Percentiles rank a stretch among this genome's conserved stretches.
These are phyloP conservation scores for Telopea speciosissima DNA, from an alignment of 177 flowering plant genomes.

Conservation along the genomic window DNA sequence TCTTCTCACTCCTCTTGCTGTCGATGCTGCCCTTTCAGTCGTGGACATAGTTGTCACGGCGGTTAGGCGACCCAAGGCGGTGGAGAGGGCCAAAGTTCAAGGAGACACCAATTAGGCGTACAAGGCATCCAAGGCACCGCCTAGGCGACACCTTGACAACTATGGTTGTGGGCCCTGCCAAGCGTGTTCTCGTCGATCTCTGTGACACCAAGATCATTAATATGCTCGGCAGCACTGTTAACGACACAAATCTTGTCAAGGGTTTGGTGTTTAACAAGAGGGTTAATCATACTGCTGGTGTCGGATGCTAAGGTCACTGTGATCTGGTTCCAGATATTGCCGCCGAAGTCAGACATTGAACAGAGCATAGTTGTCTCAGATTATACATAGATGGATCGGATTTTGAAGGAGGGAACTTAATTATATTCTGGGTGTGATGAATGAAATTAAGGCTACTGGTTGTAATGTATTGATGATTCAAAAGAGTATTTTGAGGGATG, in stretches of 20 bases:
- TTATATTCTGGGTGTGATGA: slow-evolving; percentile 83
- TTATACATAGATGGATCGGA: slow-evolving; percentile 94
- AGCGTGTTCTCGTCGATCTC: slow-evolving; percentile 73
- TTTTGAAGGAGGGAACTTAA: slow-evolving; percentile 92
- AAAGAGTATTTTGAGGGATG: slow-evolving; percentile 95
- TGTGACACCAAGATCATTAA: slow-evolving; percentile 85
- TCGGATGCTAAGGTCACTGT: slow-evolving; percentile 84
- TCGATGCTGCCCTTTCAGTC: slow-evolving; percentile 73
- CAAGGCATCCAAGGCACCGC: too few relatives aligned
- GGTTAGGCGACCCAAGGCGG: too few relatives aligned
- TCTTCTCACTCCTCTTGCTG: slow-evolving; percentile 86
- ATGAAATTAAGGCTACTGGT: slow-evolving; percentile 85
- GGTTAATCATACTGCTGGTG: slow-evolving; percentile 86
- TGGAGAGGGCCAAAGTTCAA: too few relatives aligned
- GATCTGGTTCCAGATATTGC: slow-evolving; percentile 94
- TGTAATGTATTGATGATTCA: slow-evolving; percentile 92
- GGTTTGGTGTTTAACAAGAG: slow-evolving; percentile 91
- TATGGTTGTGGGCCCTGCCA: too few relatives aligned
- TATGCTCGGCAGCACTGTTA: slow-evolving; percentile 88
- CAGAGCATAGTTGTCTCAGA: slow-evolving; percentile 92
- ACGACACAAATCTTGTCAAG: slow-evolving; percentile 74
- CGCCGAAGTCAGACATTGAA: slow-evolving; percentile 94
- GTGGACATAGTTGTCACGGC: too few relatives aligned
- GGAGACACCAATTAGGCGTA: too few relatives aligned
- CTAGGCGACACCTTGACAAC: too few relatives aligned